Conservation (phyloP, 2,329 filamentous ascomycete species). For the Aspergillus brunneoviolaceus region DNA sequence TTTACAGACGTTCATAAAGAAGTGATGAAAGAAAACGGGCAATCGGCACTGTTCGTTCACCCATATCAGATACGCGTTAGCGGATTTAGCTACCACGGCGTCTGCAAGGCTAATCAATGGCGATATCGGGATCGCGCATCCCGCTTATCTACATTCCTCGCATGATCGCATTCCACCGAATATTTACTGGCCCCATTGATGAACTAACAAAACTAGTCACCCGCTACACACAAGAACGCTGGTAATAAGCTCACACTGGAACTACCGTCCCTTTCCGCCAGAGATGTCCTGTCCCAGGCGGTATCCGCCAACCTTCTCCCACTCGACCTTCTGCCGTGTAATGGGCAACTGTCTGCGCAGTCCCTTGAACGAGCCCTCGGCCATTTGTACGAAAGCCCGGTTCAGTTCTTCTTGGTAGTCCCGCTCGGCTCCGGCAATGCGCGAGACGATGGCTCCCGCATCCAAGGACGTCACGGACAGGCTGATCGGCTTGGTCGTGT, state of each 20-base stretch:
- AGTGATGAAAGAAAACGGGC: not conserved
- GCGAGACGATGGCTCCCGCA: conserved; percentile 70
- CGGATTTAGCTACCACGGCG: not conserved
- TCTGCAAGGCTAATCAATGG: not conserved
- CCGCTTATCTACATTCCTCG: not conserved
- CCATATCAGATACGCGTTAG: not conserved
- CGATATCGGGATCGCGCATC: not conserved
- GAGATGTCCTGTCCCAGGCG: conserved; percentile 78
- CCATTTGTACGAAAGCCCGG: conserved; percentile 79
- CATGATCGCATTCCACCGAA: not conserved
- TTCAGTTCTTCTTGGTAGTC: conserved; percentile 97
- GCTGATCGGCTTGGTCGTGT: conserved; percentile 77
- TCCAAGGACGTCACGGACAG: conserved; percentile 61
- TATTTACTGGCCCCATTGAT: not conserved
- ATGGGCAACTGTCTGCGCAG: conserved; percentile 90
- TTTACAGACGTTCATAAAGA: no score
- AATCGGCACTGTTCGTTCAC: not conserved
- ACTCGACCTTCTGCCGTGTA: conserved; percentile 97
- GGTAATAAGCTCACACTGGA: not conserved
- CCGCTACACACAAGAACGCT: not conserved
- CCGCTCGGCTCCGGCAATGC: conserved; percentile 78
- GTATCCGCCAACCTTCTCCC: conserved; percentile 97
- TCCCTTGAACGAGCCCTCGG: conserved; percentile 93
- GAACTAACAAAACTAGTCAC: not conserved
- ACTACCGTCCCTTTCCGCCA: conserved; percentile 54